phyloP scores from a whole-genome alignment of 2,329 filamentous ascomycete species.

The Ophiostoma sp. region DNA sequence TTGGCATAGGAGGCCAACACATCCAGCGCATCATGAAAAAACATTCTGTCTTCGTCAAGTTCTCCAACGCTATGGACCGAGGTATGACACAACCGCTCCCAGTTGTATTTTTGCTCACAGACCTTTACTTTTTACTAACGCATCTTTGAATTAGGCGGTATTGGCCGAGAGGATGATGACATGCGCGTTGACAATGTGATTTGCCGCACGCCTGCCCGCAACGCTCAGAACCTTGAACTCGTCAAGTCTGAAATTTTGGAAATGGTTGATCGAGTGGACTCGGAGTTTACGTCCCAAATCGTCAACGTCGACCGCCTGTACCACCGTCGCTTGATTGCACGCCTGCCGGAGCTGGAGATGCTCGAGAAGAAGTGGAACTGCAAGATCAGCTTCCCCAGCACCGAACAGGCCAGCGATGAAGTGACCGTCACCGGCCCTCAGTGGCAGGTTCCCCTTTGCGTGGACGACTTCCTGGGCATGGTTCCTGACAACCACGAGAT shows the following conservation, averaged over 20 bases:
- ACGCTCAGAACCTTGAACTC: slow-evolving; percentile 92
- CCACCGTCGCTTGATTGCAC: slow-evolving; percentile 87
- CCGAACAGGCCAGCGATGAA: slow-evolving; percentile 93
- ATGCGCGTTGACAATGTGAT: slow-evolving; percentile 99
- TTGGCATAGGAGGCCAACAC: slow-evolving; percentile 96
- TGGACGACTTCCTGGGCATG: slow-evolving; percentile 96
- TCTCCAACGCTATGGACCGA: slow-evolving; percentile 98
- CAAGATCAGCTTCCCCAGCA: slow-evolving; percentile 98
- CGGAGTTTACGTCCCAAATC: slow-evolving; percentile 92
- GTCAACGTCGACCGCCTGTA: slow-evolving; percentile 94
- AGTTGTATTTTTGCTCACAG: background rate
- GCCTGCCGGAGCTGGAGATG: slow-evolving; percentile 85
- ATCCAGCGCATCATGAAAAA: slow-evolving; percentile 99
- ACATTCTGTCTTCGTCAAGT: slow-evolving; percentile 99
- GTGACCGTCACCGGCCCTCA: slow-evolving; percentile 95
- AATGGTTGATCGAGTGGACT: slow-evolving; percentile 97
- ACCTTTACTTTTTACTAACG: background rate
- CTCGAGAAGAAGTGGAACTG: slow-evolving; percentile 99
- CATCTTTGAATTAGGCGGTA: slow-evolving; percentile 51
- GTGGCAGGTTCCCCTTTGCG: slow-evolving; percentile 96
- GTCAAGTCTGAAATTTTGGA: slow-evolving; percentile 99
- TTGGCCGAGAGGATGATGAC: slow-evolving; percentile 95
- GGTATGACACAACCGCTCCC: slow-evolving; percentile 46
- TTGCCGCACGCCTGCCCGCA: slow-evolving; percentile 93
- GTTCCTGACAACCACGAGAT: slow-evolving; percentile 95